Base-by-base conservation (phyloP, 805 yeast species). In the Ogataea angusta region DNA sequence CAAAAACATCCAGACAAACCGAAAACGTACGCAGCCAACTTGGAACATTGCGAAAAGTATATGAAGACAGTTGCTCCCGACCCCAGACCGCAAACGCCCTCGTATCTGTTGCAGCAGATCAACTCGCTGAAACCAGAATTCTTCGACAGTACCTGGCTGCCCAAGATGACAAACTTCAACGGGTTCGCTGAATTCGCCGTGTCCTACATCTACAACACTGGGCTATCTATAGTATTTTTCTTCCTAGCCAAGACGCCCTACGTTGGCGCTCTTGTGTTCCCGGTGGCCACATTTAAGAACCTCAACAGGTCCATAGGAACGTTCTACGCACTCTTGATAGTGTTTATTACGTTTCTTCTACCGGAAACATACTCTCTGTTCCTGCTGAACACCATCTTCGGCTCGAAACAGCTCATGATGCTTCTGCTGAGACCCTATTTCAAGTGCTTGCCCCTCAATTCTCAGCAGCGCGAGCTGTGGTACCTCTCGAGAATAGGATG, bases 371-470 rank as follows among this genome's bases (percentile, higher is more conserved):
- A 63, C 44, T 54, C 69, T 10, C 54, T 70, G 16, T 43, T 62
- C 8, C 58, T 73, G 23, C 51, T 76, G 27, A 59, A 72, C 13
- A 60, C 71, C 2, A 73, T 67, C 47, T 70, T 72, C 63, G 80
- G 79, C 3, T 60, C 72, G 12, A 53, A 70, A 10, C 62, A 69
- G 30, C 60, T 77, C 40, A 59, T 67, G 36, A 60, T 69, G 28
- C 76, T 73, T 30, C 63, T 78, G 36, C 63, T 78, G 27, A 51
- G 56, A 5, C 82, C 82, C 4, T 78, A 75, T 53, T 73, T 78
- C 54, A 51, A 63, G 8, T 60, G 73, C 10, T 60, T 76, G 15
- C 72, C 75, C 10, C 70, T 75, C 41, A 57, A 69, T 4, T 53
- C 52, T 5, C 47, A 59, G n/a, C 75, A 74, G 38, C 63, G 65